Evolutionary conservation across 208 protist species (phyloP), one percentile per base, ranked within the genome.

Genomic region (Wallacemonas rigidus): DNA sequence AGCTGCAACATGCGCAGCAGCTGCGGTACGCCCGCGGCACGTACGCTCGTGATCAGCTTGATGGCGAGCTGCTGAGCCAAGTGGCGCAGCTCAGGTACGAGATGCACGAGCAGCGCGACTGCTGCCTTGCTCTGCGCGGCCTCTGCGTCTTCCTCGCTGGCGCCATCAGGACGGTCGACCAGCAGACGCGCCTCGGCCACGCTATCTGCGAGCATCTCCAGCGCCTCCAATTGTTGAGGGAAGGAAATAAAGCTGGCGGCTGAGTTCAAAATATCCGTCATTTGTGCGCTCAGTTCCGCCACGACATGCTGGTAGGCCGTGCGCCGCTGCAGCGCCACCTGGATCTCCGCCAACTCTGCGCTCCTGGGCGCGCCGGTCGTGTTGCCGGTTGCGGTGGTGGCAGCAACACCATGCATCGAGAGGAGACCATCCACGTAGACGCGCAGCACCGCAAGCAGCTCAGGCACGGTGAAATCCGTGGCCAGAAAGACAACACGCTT

Each of bases 361-460:
- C 56, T 17, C 56, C 44, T 41, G 41, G 60, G 44, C 38, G 11
- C 12, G 7, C 8, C 11, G 55, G 51, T 35, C 8, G 40, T 72
- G 9, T 26, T 47, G 14, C 53, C 41, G 40, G 15, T 40, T 2
- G 62, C 51, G 48, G 57, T 56, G 47, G 61, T 54, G 54, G 44
- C 56, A 1, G 69, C 44, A 50, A 89, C 58, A 5, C 61, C 76
- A 45, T 57, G 58, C 69, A 90, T 69, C 8, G 90, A 81, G 14
- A 72, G 61, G n/a, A 88, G 71, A 50, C 79, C 56, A 45, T 81
- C 69, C 51, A 94, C 54, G 71, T 94, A 94, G 15, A 87, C 80
- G n/a, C 70, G 64, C 50, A 94, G 85, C 8, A 94, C 89, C 12
- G 86, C 74, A 14, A 93, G 81, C 65, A 96, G 75, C 83, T 96